Evolutionary conservation across 1,284 basidiomycete species (phyloP), one percentile per base, ranked within the genome.

Genomic region (Puccinia hordei): DNA sequence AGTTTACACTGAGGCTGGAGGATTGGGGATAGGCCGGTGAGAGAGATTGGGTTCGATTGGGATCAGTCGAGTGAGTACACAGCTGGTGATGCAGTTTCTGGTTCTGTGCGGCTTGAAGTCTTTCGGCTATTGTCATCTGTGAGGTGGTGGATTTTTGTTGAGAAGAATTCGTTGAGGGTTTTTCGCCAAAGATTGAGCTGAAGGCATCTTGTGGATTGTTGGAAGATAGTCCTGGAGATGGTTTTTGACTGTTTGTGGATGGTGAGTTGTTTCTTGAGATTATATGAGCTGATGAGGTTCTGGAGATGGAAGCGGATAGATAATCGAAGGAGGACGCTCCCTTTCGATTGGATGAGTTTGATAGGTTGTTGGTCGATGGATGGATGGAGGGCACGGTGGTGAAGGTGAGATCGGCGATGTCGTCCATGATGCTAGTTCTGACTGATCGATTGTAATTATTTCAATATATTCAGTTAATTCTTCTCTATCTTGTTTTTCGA

Each of bases 101-200:
- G 27, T 65, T 49, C 65, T 76, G 59, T 44, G 61, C 74, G 22
- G 44, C 57, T 35, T 76, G 61, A 13, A 76, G 46, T 53, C 74
- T 65, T 61, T 76, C 44, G 24, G 74, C 61, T 19, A 76, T 76
- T 8, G 74, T 65, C 74, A 76, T 76, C 17, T 24, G 63, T 2
- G 63, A 49, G 46, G 41, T 38, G 61, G 24, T 61, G 15, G 74
- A 38, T 24, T 63, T 76, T 33, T 66, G 72, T 57, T 53, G 61
- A 27, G 59, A 33, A 38, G 59, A 24, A 12, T 1, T 13, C 49
- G 55, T 68, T 35, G 59, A 35, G 19, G 63, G 35, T 51, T 33
- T 35, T 24, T 53, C 46, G 33, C 51, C 75, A n/a, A 78, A 78
- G 51, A 78, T 49, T 30, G 75, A 78, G 55, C 66, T 69, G 41